Evolutionary conservation across 345 rosid genomes (phyloP).

Genomic region (Noccaea bulbosa): DNA sequence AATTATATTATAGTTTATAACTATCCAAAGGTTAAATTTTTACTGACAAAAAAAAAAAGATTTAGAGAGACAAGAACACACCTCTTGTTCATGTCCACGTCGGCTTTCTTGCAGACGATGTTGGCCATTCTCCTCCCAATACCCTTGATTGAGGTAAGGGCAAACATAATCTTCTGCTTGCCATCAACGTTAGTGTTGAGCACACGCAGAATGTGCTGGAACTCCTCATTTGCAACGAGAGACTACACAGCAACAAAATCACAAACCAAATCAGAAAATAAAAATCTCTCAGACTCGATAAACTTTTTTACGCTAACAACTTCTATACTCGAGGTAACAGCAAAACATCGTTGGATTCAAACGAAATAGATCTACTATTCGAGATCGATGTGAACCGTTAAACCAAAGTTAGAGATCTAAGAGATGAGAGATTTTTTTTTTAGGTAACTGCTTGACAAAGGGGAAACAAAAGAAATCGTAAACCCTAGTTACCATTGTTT

Average conservation of each 20-base stretch:
- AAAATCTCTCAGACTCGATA: background rate
- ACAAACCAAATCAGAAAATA: background rate
- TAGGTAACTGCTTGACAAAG: background rate
- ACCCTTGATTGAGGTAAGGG: conserved; percentile 92
- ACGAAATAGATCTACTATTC: background rate
- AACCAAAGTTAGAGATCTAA: background rate
- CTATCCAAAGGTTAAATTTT: background rate
- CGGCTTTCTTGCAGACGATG: conserved; percentile 97
- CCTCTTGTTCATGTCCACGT: conserved; percentile 97
- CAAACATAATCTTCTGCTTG: conserved; percentile 89
- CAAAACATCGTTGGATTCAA: background rate
- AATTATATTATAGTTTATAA: background rate
- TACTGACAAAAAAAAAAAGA: background rate
- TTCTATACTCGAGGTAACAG: background rate
- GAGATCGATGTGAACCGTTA: background rate
- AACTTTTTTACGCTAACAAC: too few species aligned
- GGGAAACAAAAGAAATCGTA: background rate
- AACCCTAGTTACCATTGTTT: conserved; percentile 14
- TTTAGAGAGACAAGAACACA: conserved; percentile 24
- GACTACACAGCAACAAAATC: conserved; percentile 49
- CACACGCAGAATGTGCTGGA: conserved; percentile 95
- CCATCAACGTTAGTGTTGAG: conserved; percentile 93
- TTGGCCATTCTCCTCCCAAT: conserved; percentile 84
- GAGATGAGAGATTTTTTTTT: background rate
- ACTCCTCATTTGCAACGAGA: conserved; percentile 86